Base-by-base conservation (phyloP, 2,329 filamentous ascomycete species). In the Clathrospora elynae region DNA sequence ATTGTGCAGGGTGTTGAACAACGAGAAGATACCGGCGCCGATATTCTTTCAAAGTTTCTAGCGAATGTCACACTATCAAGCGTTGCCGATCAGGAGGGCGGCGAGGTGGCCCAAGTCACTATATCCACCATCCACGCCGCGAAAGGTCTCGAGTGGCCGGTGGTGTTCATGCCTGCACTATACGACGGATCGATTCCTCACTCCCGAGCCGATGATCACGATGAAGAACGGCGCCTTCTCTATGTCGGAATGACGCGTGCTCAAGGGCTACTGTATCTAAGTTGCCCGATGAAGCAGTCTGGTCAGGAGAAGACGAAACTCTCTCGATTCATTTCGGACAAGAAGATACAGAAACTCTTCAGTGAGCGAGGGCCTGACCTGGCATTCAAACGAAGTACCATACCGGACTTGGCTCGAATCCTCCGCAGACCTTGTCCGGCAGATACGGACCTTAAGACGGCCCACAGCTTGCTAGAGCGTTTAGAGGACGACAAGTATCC, bases 221-320 rank as follows among this genome's bases (percentile, higher is more conserved):
- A 92, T 42, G 92, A 99, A 69, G 92, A 99, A 67, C 79, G 93
- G 46, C 80, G 92, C 18, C 72, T 99, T 31, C 76, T 99, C 0
- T 99, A 97, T 61, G 93, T 99, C 10, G 92, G 91, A 18, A 97
- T 99, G 91, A 99, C 92, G 3, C 79, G 92, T 65, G 92, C 93
- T 5, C 86, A 97, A 66, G 85, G 83, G 1, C 72, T 97, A 19
- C 74, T 99, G 1, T 96, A 96, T 59, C 75, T 97, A 40, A 96
- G 90, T 66, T 88, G 83, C 53, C 89, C 91, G 0, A 68, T 85
- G 24, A 84, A 83, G 55, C 85, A 83, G 46, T 82, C 85, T 6
- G 79, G 82, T 42, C 67, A 73, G 17, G 79, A 84, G 53, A 75
- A 83, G 43, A 83, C 85, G 0, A 81, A 79, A 6, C 66, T 92